phyloP scores from a whole-genome alignment of 306 rosid species.

The Lablab purpureus region DNA sequence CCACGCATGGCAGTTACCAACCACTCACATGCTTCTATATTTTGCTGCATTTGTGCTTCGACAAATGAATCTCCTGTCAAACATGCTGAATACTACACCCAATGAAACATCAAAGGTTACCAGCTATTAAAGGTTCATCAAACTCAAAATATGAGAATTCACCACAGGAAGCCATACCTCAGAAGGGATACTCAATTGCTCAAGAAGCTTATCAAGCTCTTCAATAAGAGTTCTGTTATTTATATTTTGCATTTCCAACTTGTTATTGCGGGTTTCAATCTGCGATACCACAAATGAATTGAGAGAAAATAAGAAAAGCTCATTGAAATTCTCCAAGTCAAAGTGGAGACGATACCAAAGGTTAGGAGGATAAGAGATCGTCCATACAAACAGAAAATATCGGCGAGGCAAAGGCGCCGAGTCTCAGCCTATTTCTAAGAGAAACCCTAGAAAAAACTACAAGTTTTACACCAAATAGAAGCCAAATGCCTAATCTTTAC shows the following conservation, averaged over 20 bases:
- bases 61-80: slow-evolving; percentile 87
- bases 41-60: slow-evolving; percentile 78
- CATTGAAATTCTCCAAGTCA: slow-evolving; percentile 30
- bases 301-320: slow-evolving; percentile 36
- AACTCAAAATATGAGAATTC: slow-evolving; percentile 39
- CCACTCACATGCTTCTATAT: slow-evolving; percentile 94
- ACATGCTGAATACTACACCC: slow-evolving; percentile 76
- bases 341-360: slow-evolving; percentile 21
- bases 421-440: slow-evolving; percentile 20
- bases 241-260: slow-evolving; percentile 90
- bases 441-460: slow-evolving; percentile 15
- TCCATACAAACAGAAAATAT: slow-evolving; percentile 26
- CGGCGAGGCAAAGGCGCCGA: slow-evolving; percentile 36
- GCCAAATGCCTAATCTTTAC: slow-evolving; percentile 17
- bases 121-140: slow-evolving; percentile 32
- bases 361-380: slow-evolving; percentile 19
- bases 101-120: slow-evolving; percentile 51
- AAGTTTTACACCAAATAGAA: slow-evolving; percentile 22
- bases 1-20: slow-evolving; percentile 74
- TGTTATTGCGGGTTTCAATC: slow-evolving; percentile 96
- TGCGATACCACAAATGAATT: slow-evolving; percentile 52
- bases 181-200: slow-evolving; percentile 79
- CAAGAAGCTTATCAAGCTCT: slow-evolving; percentile 88
- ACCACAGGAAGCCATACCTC: slow-evolving; percentile 63
- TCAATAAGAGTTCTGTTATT: slow-evolving; percentile 80